These are phyloP conservation scores for Leccinum olivaceopallidum DNA, from an alignment of 768 basidiomycete species.

Conservation along the genomic window DNA sequence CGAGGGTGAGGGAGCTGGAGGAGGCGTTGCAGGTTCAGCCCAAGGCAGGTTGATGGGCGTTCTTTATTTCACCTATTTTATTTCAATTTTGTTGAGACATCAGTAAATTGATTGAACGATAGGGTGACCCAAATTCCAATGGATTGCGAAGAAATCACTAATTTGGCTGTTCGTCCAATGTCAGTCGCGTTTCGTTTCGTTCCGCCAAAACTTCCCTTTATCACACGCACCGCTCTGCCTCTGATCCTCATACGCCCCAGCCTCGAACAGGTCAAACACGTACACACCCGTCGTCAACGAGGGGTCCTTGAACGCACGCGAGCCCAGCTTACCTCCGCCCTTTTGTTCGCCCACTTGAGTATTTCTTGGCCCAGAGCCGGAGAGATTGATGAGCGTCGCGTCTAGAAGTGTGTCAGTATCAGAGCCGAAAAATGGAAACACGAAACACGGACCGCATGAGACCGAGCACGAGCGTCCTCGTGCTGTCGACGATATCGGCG, in stretches of 20 bases:
- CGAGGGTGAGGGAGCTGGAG: conserved; percentile 27
- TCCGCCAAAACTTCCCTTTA: too few relatives aligned
- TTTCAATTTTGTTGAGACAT: too few relatives aligned
- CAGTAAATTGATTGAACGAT: too few relatives aligned
- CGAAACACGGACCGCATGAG: conserved; percentile 72
- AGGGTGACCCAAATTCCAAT: too few relatives aligned
- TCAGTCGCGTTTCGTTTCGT: not conserved
- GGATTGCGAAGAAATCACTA: conserved; percentile 65
- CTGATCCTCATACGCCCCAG: conserved; percentile 81
- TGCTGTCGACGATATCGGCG: conserved; percentile 92
- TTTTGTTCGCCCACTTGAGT: conserved; percentile 93
- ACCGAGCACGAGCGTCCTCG: conserved; percentile 89
- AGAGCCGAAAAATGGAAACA: not conserved
- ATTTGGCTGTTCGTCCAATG: conserved; percentile 61
- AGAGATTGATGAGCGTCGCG: conserved; percentile 76
- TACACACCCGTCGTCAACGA: conserved; percentile 85
- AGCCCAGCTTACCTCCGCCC: conserved; percentile 46
- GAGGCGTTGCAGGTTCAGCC: conserved; percentile 26
- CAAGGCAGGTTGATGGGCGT: too few relatives aligned
- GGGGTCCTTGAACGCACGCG: conserved; percentile 85
- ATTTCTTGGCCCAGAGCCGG: conserved; percentile 85
- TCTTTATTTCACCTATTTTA: too few relatives aligned
- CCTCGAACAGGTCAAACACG: conserved; percentile 89
- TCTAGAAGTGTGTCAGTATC: conserved; percentile 34
- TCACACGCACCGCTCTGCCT: conserved; percentile 81